phyloP scores from a whole-genome alignment of 2,329 filamentous ascomycete species.

The Coleophoma cylindrospora region DNA sequence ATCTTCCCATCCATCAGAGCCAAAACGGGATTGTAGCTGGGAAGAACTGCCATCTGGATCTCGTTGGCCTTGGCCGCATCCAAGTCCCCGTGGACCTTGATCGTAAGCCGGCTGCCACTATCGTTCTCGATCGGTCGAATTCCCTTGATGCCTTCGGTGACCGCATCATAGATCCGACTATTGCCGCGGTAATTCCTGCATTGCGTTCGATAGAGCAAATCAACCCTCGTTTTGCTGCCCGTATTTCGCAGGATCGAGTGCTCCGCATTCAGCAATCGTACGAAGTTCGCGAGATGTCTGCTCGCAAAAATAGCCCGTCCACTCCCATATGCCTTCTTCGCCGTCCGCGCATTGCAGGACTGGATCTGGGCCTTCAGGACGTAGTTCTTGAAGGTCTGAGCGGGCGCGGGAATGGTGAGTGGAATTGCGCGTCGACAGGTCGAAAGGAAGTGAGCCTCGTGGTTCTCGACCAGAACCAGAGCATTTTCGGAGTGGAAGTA shows the following conservation, averaged over 20 bases:
- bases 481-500: constrained; percentile 1
- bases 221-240: not conserved
- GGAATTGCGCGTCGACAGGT: not conserved
- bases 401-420: not conserved
- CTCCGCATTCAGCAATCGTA: not conserved
- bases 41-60: not conserved
- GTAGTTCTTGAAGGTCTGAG: not conserved
- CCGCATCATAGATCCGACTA: not conserved
- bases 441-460: constrained; percentile 1
- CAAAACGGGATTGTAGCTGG: not conserved
- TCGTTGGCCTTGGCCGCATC: not conserved
- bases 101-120: not conserved
- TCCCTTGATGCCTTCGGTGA: not conserved
- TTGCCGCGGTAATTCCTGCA: not conserved
- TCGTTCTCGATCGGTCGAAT: not conserved
- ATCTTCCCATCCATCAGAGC: not conserved
- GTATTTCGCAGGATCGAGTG: not conserved
- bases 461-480: not conserved
- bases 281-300: not conserved
- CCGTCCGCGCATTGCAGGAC: not conserved
- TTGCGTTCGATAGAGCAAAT: not conserved
- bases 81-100: not conserved
- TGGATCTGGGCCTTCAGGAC: not conserved
- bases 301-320: not conserved
- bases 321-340: not conserved